Percentiles rank a stretch among this genome's conserved stretches.
Conservation (phyloP, 768 basidiomycete genomes). For the Leucocoprinus sp. region DNA sequence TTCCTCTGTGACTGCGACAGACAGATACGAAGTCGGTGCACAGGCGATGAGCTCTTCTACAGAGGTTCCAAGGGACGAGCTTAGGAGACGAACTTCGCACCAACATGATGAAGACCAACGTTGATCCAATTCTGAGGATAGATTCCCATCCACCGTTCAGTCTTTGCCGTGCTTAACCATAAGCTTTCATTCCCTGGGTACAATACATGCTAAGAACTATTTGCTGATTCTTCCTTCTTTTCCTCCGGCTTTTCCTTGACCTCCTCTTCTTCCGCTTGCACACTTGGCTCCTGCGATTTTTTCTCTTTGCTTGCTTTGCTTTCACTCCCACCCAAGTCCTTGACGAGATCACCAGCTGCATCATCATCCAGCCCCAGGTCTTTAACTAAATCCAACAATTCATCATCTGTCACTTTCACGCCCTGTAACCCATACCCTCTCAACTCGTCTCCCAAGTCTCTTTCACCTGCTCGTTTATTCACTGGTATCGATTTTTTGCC, state of each 20-base stretch:
- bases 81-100: slow-evolving; percentile 7
- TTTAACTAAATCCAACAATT: slow-evolving; percentile 59
- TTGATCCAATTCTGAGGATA: neutral
- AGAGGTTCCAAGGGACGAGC: neutral
- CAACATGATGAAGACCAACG: neutral
- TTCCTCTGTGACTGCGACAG: neutral
- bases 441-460: slow-evolving; percentile 64
- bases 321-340: slow-evolving; percentile 38
- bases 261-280: slow-evolving; percentile 4
- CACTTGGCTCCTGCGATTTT: slow-evolving; percentile 4
- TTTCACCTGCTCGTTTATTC: slow-evolving; percentile 46
- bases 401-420: slow-evolving; percentile 69
- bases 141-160: neutral
- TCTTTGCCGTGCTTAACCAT: slow-evolving; percentile 26
- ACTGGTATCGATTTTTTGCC: slow-evolving; percentile 28
- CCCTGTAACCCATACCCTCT: slow-evolving; percentile 68
- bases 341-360: slow-evolving; percentile 70
- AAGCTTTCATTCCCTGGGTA: neutral
- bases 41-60: neutral
- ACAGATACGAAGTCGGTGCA: neutral
- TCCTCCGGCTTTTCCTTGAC: slow-evolving; percentile 11
- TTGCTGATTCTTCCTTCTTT: slow-evolving; percentile 9
- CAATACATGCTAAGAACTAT: neutral
- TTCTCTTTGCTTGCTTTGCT: slow-evolving; percentile 11
- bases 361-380: slow-evolving; percentile 72